These are phyloP conservation scores for Eremothecium cymbalariae DNA, from an alignment of 1,139 yeast genomes.

Conservation along the genomic window DNA sequence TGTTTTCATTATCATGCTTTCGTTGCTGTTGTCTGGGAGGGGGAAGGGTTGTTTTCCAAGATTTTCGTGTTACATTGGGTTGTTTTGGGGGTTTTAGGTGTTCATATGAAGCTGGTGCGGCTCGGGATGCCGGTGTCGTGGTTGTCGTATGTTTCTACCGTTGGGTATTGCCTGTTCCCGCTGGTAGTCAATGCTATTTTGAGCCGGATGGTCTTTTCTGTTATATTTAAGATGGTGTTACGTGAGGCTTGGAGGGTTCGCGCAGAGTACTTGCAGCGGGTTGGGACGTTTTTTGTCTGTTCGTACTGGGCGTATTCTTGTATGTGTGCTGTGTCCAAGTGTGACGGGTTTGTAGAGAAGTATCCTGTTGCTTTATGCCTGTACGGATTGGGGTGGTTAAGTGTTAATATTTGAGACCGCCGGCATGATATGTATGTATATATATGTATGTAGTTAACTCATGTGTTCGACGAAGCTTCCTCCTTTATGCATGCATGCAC, in stretches of 20 bases:
- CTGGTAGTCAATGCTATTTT: slow-evolving; percentile 24
- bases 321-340: slow-evolving; percentile 23
- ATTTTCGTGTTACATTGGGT: slow-evolving; percentile 28
- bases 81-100: slow-evolving; percentile 23
- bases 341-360: slow-evolving; percentile 20
- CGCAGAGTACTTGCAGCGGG: slow-evolving; percentile 14
- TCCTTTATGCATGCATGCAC: too few species aligned
- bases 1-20: slow-evolving; percentile 25
- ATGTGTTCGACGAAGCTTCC: too few species aligned
- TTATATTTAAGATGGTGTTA: slow-evolving; percentile 13
- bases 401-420: slow-evolving; percentile 18
- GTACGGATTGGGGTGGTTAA: slow-evolving; percentile 25
- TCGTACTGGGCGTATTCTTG: slow-evolving; percentile 25
- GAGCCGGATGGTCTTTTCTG: slow-evolving; percentile 23
- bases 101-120: slow-evolving; percentile 25
- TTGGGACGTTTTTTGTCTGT: slow-evolving; percentile 17
- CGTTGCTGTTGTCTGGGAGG: slow-evolving; percentile 25
- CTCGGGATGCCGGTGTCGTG: slow-evolving; percentile 23
- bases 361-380: slow-evolving; percentile 27
- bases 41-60: slow-evolving; percentile 25
- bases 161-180: slow-evolving; percentile 31
- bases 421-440: too few species aligned
- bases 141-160: slow-evolving; percentile 25
- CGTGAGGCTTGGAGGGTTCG: slow-evolving; percentile 18
- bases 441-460: too few species aligned